Evolutionary conservation across 1,284 basidiomycete genomes (phyloP), one percentile per base, ranked within the genome.

Genomic region (Naganishia cerealis): DNA sequence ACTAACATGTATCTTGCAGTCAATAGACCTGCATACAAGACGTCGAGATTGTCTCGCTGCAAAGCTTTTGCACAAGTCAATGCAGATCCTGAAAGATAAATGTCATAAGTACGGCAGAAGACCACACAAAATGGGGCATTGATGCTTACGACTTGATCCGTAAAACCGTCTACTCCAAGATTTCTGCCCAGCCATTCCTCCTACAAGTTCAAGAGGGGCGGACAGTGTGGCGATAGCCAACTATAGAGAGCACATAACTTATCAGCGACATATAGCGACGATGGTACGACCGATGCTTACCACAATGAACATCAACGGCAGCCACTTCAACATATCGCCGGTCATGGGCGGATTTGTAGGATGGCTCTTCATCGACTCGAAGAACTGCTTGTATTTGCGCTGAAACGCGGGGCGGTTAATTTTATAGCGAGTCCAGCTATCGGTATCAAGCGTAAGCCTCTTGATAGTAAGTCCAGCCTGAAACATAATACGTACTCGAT

Each of bases 361-460:
- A 62, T 80, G 76, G 29, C 75, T 71, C 4, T 75, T 75, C 56
- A 81, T 76, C 5, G 76, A 77, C 58, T 81, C 79, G 73, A 79
- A 80, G 71, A 81, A 80, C n/a, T 73, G 68, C 33, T 72, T 71
- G 66, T 80, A 81, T 16, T 76, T 74, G 9, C 73, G 70, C 71
- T 80, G 78, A 70, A 82, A 82, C 24, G 75, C 74, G 13, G 77
- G 75, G 42, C 77, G 75, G 71, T 81, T 80, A 72, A 81, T 79
- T 67, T 82, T 80, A 68, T 81, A 82, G n/a, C 81, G 71, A 3
- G 81, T 82, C 81, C 81, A 82, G 74, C 80, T 81, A 68, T 10
- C n/a, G 15, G 7, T 8, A 38, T n/a, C 16, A 36, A 52, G 40
- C 29, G 56, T 24, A 55, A 42, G 59, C 29, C 16, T 15, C 38